A percentile compares a stretch with the other conserved stretches of the same genome.
phyloP scores from a whole-genome alignment of 129 eudicot genomes.

The Saussurea involucrata region DNA sequence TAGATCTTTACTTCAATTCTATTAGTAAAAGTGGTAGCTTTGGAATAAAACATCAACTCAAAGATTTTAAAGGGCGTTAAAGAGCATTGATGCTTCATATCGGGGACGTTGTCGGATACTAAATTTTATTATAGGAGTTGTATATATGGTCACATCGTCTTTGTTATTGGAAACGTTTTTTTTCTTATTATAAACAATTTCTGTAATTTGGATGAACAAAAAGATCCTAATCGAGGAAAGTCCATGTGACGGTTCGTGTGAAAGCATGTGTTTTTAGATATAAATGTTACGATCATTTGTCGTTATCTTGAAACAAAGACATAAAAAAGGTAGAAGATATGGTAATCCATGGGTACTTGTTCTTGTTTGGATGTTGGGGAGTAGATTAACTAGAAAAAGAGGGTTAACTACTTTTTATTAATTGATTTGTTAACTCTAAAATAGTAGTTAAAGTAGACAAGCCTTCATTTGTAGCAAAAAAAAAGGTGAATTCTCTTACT shows the following conservation, averaged over 20 bases:
- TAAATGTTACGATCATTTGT: neutral
- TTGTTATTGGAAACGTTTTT: neutral
- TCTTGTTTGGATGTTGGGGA: neutral
- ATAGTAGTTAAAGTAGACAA: neutral
- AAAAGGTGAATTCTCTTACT: neutral
- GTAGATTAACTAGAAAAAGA: conserved; percentile 14
- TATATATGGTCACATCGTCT: neutral
- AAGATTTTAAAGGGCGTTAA: neutral
- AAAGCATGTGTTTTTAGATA: neutral
- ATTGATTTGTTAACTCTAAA: neutral
- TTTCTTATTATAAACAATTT: neutral
- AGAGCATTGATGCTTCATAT: conserved; percentile 14
- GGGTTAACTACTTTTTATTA: conserved; percentile 15
- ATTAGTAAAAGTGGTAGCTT: neutral
- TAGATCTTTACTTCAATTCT: neutral
- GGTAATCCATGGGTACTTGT: neutral
- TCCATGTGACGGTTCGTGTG: neutral
- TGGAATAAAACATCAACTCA: conserved; percentile 10
- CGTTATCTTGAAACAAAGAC: neutral
- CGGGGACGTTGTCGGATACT: neutral
- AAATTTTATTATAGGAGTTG: neutral
- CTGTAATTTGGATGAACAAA: neutral
- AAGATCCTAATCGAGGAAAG: neutral
- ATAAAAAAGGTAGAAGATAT: neutral
- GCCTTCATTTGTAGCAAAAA: neutral